Base-by-base conservation (phyloP, 768 basidiomycete genomes). In the Termitomyces titanicus region DNA sequence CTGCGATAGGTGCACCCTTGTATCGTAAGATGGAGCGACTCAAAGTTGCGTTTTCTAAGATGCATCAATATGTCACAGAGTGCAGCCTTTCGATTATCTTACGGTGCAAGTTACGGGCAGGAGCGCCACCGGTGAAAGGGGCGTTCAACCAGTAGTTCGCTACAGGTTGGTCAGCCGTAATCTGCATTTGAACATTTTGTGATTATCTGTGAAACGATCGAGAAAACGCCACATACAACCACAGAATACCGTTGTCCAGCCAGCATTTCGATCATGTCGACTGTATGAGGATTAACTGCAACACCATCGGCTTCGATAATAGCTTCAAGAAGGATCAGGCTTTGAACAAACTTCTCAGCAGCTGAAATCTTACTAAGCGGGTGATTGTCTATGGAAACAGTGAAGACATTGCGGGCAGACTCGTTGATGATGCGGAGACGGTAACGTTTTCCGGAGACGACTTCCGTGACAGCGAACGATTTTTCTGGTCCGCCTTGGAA, bases 171-270 rank as follows among this genome's bases (percentile, higher is more conserved):
- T 78, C 69, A 24, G 80, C 78, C 9, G 62, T 68, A 47, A 68
- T 47, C 65, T 67, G 55, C 17, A 29, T 15, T 35, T 15, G 35
- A 8, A 45, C 3, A 34, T n/a, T 35, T 24, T 49, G 11, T 40
- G 24, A 12, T 12, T 13, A 17, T 33, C 9, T 31, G 22, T 17
- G 17, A 5, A 43, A 25, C 15, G 17, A 33, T 22, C 10, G n/a
- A n/a, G 5, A 47, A 38, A 27, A 44, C 10, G 39, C 10, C n/a
- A 53, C 56, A n/a, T 46, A 71, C 65, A 7, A 74, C 67, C 10
- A 74, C 65, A 1, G 65, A 79, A 61, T 84, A 83, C 15, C 82
- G 75, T 63, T 84, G 82, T 2, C 75, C 79, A 3, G 78, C 74
- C 49, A 71, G 73, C 51, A 82, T 63, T 9, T 73, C 68, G 33